A percentile compares a stretch with the other conserved stretches of the same genome.
phyloP scores from a whole-genome alignment of 2,329 filamentous ascomycete species.

The Cercospora zeae-maydis region DNA sequence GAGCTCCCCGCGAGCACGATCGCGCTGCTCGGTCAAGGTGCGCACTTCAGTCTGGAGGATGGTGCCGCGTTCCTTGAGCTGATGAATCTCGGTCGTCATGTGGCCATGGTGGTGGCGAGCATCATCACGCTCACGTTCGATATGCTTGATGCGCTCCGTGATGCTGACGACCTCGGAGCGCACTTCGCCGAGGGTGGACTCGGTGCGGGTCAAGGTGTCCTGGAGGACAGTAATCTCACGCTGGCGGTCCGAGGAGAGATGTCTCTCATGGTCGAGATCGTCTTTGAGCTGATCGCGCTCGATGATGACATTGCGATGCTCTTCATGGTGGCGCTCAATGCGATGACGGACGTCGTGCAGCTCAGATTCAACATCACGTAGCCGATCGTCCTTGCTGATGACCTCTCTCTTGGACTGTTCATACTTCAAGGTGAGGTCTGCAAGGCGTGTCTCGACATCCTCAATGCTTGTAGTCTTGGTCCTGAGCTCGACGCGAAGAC shows the following conservation, averaged over 20 bases:
- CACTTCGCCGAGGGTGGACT: conserved; percentile 24
- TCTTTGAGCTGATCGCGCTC: conserved; percentile 30
- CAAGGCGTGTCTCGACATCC: conserved; percentile 26
- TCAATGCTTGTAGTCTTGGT: conserved; percentile 25
- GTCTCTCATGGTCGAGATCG: conserved; percentile 28
- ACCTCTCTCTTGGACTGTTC: conserved; percentile 31
- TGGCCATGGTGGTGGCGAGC: conserved; percentile 26
- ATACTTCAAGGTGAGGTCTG: conserved; percentile 26
- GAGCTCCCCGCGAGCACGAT: conserved; percentile 27
- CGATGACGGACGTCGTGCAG: conserved; percentile 25
- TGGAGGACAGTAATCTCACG: conserved; percentile 26
- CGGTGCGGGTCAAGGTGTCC: conserved; percentile 26
- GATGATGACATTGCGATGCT: conserved; percentile 27
- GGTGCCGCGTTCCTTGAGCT: conserved; percentile 28
- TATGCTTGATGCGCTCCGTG: conserved; percentile 27
- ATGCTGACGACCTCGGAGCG: conserved; percentile 25
- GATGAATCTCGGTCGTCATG: conserved; percentile 24
- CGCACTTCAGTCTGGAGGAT: conserved; percentile 29
- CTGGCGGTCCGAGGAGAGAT: conserved; percentile 25
- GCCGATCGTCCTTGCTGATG: conserved; percentile 26
- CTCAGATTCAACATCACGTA: conserved; percentile 28
- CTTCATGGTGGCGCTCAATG: conserved; percentile 29
- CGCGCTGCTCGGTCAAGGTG: conserved; percentile 24
- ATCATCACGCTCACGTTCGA: conserved; percentile 33
- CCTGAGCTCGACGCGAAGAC: conserved; percentile 31